phyloP scores from a whole-genome alignment of 1,284 basidiomycete genomes.

The Phylloporus sp. region DNA sequence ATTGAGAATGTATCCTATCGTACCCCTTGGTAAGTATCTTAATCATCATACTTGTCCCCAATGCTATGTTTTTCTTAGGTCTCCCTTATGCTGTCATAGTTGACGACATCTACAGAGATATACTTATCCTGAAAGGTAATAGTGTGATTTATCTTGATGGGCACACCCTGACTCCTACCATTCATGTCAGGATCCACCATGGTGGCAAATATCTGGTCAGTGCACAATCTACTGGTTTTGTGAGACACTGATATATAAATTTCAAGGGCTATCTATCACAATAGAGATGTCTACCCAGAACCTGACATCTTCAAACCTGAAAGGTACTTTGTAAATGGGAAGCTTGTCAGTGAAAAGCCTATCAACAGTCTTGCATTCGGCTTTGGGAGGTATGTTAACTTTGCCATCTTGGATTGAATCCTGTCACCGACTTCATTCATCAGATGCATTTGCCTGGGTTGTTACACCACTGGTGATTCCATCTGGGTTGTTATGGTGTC shows the following conservation, averaged over 20 bases:
- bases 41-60: not conserved
- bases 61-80: constrained; percentile 29
- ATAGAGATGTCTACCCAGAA: constrained; percentile 43
- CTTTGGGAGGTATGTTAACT: constrained; percentile 41
- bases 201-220: constrained; percentile 50
- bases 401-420: not conserved
- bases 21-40: constrained; percentile 27
- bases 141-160: not conserved
- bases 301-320: constrained; percentile 47
- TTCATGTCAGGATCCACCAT: constrained; percentile 36
- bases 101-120: constrained; percentile 48
- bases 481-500: constrained; percentile 30
- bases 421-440: not conserved
- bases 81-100: constrained; percentile 45
- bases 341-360: constrained; percentile 39
- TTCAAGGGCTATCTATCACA: constrained; percentile 47
- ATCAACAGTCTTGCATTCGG: constrained; percentile 42
- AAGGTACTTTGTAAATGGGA: constrained; percentile 39
- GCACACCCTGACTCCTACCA: not conserved
- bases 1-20: constrained; percentile 50
- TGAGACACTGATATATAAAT: not conserved
- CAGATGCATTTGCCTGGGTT: constrained; percentile 33
- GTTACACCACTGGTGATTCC: constrained; percentile 28
- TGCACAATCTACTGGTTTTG: not conserved
- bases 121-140: constrained; percentile 46